A percentile compares a stretch with the other conserved stretches of the same genome.
phyloP scores from a whole-genome alignment of 2,329 filamentous ascomycete genomes.

The Chrysoporthe puriensis region DNA sequence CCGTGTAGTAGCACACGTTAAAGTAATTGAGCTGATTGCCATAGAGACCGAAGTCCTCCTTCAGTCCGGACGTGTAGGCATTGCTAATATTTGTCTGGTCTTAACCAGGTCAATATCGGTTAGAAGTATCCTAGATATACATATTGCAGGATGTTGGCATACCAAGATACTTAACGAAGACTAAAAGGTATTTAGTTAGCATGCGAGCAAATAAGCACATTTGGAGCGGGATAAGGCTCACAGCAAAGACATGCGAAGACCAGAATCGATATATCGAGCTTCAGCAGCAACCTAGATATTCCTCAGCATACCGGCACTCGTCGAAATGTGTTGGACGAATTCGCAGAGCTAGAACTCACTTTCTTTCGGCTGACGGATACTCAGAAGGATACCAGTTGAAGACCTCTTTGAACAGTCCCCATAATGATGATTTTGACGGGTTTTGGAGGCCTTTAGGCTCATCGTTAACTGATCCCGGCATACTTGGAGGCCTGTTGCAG shows the following conservation, averaged over 20 bases:
- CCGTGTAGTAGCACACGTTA: constrained; percentile 46
- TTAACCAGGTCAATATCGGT: constrained; percentile 12
- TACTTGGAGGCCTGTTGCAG: not conserved
- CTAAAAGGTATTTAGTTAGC: constrained; percentile 27
- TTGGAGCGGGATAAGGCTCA: constrained; percentile 28
- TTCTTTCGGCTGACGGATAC: constrained; percentile 38
- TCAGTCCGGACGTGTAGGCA: constrained; percentile 44
- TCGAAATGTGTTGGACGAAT: no score
- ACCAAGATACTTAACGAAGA: constrained; percentile 41
- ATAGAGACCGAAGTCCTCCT: constrained; percentile 43
- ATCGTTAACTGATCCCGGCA: not conserved
- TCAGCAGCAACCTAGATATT: constrained; percentile 36
- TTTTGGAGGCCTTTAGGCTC: not conserved
- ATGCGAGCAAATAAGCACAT: constrained; percentile 1
- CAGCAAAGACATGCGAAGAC: constrained; percentile 40
- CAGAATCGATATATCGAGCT: constrained; percentile 39
- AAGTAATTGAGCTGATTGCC: constrained; percentile 47
- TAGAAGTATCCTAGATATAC: not conserved
- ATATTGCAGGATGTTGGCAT: not conserved
- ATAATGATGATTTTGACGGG: constrained; percentile 27
- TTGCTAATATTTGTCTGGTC: constrained; percentile 42
- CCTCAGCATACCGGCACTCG: not conserved
- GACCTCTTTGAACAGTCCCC: constrained; percentile 37
- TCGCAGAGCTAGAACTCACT: constrained; percentile 29
- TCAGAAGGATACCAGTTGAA: constrained; percentile 42